Evolutionary conservation across 768 basidiomycete genomes (phyloP), one percentile per base, ranked within the genome.

Genomic region (Suillus variegatus): DNA sequence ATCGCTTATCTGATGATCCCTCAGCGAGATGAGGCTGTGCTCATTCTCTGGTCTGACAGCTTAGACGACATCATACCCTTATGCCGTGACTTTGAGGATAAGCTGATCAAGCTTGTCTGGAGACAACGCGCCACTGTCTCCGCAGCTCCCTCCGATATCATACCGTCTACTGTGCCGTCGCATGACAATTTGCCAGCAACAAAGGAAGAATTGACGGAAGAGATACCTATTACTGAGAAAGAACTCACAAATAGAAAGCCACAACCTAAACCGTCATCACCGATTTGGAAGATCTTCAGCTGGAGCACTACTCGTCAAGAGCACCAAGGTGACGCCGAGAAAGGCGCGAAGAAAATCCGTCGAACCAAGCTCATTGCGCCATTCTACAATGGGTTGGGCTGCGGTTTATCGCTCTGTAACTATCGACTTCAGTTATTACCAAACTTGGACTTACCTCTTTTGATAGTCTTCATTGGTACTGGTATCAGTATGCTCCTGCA

Each of bases 41-140:
- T 96, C 35, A 83, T 95, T 28, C 86, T 92, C 22, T 96, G 94
- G 94, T 87, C 91, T 1, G 92, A 95, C 77, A 84, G 89, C 70
- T 81, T 95, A 44, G 93, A 95, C 73, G 81, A 79, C 67, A 90
- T 96, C 69, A 89, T 95, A 61, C 88, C 89, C 0, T 73, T 88
- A n/a, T 88, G 84, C 73, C 75, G 78, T 16, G 91, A 92, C 72
- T 92, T 93, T 70, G 89, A 93, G 68, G 83, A 86, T 32, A 89
- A 88, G 68, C 82, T 95, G 73, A 92, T 94, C 80, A 87, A 88
- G 71, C 88, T 90, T 70, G 89, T 95, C 62, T 94, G 93, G 93
- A 77, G 82, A 56, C 76, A 80, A 28, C 82, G 87, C 43, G 69
- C 77, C 60, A 75, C 68, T 12, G 60, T 74, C 65, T 78, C 76